Evolutionary conservation across 2,329 filamentous ascomycete genomes (phyloP).

Genomic region (Pseudogymnoascus sp.): DNA sequence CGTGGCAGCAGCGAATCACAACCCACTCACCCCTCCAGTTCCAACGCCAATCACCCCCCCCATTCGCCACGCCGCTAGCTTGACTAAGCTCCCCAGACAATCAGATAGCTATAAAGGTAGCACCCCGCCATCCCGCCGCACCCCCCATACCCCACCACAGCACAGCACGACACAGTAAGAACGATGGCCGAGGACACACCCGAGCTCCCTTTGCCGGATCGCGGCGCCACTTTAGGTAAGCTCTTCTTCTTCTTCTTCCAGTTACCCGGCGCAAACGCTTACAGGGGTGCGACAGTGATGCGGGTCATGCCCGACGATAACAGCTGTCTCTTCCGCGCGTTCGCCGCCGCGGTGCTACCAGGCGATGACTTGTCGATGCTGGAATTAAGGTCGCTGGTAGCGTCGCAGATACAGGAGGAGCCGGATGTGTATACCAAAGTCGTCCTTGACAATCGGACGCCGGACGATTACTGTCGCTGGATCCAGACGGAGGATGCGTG

Average conservation of each 20-base stretch:
- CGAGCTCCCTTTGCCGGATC: slow-evolving; percentile 36
- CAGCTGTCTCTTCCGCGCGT: slow-evolving; percentile 84
- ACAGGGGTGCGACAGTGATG: slow-evolving; percentile 46
- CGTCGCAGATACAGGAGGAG: slow-evolving; percentile 66
- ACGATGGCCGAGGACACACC: slow-evolving; percentile 26
- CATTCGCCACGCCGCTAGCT: neutral
- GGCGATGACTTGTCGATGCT: slow-evolving; percentile 56
- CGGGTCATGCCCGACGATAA: slow-evolving; percentile 97
- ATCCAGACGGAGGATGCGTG: slow-evolving; percentile 75
- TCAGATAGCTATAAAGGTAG: slow-evolving; percentile 2
- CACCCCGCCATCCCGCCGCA: neutral
- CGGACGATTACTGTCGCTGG: slow-evolving; percentile 69
- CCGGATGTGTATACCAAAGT: slow-evolving; percentile 65
- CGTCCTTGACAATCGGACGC: slow-evolving; percentile 59
- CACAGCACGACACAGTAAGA: neutral
- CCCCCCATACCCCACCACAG: neutral
- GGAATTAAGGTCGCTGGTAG: slow-evolving; percentile 68
- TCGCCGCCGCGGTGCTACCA: slow-evolving; percentile 66
- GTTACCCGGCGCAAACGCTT: slow-evolving; percentile 26
- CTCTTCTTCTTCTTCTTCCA: slow-evolving; percentile 18
- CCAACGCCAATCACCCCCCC: neutral
- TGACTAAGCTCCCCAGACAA: neutral
- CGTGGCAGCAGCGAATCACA: neutral
- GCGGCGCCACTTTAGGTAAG: slow-evolving; percentile 44
- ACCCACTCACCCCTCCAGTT: neutral